phyloP scores from a whole-genome alignment of 495 filamentous ascomycete genomes.

The Hypoxylon fragiforme region DNA sequence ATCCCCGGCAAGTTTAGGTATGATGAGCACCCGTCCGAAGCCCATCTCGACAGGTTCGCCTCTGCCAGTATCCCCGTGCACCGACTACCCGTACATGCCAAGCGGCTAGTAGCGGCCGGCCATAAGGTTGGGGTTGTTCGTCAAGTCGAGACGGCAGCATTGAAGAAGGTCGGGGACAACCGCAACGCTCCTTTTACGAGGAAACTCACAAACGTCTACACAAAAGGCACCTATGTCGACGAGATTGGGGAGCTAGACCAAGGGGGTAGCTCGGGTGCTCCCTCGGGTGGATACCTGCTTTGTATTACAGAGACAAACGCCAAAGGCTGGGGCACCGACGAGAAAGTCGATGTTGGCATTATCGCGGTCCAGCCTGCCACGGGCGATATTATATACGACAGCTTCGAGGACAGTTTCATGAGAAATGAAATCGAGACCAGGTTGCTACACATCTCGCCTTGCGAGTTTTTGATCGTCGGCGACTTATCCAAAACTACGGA shows the following conservation, averaged over 20 bases:
- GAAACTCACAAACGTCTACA: constrained; percentile 95
- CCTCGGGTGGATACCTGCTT: constrained; percentile 84
- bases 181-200: constrained; percentile 88
- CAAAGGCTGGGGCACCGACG: constrained; percentile 86
- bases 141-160: constrained; percentile 95
- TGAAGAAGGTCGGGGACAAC: constrained; percentile 97
- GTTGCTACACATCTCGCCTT: constrained; percentile 91
- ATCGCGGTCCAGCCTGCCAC: constrained; percentile 95
- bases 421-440: constrained; percentile 93
- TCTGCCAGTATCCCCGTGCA: constrained; percentile 95
- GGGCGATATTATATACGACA: constrained; percentile 94
- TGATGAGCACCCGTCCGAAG: constrained; percentile 94
- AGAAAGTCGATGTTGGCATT: constrained; percentile 90
- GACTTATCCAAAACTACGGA: constrained; percentile 91
- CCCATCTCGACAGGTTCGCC: constrained; percentile 89
- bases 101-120: constrained; percentile 86
- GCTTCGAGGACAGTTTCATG: constrained; percentile 99
- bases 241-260: constrained; percentile 81
- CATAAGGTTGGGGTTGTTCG: constrained; percentile 96
- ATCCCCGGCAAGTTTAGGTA: constrained; percentile 95
- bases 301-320: constrained; percentile 88
- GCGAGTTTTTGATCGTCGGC: constrained; percentile 94
- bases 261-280: constrained; percentile 55
- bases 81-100: constrained; percentile 90
- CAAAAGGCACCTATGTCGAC: constrained; percentile 97